Percentiles rank a stretch among this genome's conserved stretches.
These are phyloP conservation scores for Mortierella antarctica DNA, from an alignment of 192 early-diverging fungal genomes.

Conservation along the genomic window DNA sequence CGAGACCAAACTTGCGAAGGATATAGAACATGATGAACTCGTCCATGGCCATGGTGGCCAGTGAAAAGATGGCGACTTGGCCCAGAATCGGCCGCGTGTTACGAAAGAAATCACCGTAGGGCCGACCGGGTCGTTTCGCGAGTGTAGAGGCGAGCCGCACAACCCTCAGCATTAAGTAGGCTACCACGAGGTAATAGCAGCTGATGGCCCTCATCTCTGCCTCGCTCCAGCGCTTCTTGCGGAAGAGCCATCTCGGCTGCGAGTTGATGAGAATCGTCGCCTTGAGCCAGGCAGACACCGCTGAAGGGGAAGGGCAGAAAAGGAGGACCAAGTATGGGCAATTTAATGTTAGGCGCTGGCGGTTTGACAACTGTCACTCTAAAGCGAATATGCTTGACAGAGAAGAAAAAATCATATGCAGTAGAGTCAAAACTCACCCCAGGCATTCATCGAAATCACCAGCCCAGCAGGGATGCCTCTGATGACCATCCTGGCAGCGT, in stretches of 20 bases:
- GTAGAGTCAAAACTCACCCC: conserved; percentile 26
- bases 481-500: conserved; percentile 22
- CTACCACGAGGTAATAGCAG: conserved; percentile 47
- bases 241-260: conserved; percentile 51
- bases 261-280: conserved; percentile 53
- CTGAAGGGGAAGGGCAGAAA: conserved; percentile 3
- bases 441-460: conserved; percentile 50
- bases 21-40: conserved; percentile 54
- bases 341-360: neutral
- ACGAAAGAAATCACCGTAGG: conserved; percentile 52
- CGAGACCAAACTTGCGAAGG: conserved; percentile 52
- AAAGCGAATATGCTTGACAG: neutral
- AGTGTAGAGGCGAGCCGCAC: conserved; percentile 39
- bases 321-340: neutral
- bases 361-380: neutral
- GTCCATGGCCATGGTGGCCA: conserved; percentile 42
- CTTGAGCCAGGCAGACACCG: conserved; percentile 52
- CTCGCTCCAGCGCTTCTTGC: conserved; percentile 52
- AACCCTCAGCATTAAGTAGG: conserved; percentile 50
- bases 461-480: conserved; percentile 47
- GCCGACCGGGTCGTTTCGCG: conserved; percentile 42
- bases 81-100: conserved; percentile 46
- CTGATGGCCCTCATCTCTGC: conserved; percentile 52
- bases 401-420: neutral
- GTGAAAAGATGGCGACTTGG: conserved; percentile 34